Evolutionary conservation across 2,329 filamentous ascomycete genomes (phyloP).

Genomic region (Sporothrix globosa): DNA sequence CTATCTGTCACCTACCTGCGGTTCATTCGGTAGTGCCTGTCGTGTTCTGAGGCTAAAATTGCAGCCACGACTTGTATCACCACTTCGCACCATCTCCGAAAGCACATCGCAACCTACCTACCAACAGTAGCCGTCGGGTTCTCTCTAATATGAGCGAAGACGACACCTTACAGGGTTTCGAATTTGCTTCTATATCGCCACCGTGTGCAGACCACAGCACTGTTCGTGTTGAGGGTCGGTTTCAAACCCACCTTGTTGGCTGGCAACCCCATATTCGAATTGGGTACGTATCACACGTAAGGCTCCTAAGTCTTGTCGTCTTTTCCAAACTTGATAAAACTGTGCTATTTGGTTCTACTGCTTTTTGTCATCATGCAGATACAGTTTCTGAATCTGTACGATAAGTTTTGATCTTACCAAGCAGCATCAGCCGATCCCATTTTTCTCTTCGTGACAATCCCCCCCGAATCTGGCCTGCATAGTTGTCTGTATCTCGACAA

Average conservation of each 20-base stretch:
- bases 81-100: background rate
- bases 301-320: background rate
- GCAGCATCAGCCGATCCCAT: background rate
- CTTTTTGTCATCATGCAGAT: background rate
- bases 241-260: no score
- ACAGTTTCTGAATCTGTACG: no score
- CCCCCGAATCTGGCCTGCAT: no score
- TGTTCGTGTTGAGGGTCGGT: background rate
- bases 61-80: background rate
- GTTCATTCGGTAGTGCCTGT: background rate
- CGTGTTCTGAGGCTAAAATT: background rate
- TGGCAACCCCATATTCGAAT: background rate
- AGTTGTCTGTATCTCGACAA: background rate
- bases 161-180: background rate
- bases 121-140: background rate
- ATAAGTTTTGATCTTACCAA: background rate
- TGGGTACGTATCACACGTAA: conserved; percentile 5
- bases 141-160: background rate
- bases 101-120: background rate
- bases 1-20: background rate
- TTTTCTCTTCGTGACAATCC: background rate
- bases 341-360: background rate
- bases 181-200: background rate
- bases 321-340: background rate
- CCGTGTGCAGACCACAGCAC: background rate